Conservation (phyloP, 768 basidiomycete species). For the Lentinula sp. region DNA sequence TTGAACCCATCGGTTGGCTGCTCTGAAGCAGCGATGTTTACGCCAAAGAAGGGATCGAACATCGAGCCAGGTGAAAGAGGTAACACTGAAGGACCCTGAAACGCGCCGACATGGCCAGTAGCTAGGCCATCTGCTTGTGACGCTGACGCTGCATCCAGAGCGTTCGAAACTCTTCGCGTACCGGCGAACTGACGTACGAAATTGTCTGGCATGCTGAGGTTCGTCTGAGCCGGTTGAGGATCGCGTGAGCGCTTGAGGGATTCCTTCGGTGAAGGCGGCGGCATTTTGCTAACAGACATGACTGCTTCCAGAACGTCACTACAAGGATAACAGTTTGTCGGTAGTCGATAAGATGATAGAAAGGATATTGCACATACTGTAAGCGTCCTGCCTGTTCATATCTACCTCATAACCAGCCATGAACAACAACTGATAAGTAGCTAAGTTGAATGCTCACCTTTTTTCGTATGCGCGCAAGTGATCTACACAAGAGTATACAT, state of each 20-base stretch:
- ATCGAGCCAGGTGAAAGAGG: background rate
- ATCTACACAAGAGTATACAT: background rate
- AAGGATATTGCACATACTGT: background rate
- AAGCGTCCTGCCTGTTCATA: slow-evolving; percentile 2
- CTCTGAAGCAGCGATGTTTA: background rate
- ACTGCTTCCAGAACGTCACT: slow-evolving; percentile 3
- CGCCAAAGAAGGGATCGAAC: background rate
- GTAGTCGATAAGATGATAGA: background rate
- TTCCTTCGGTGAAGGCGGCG: background rate
- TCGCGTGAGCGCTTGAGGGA: slow-evolving; percentile 2
- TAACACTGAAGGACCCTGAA: background rate
- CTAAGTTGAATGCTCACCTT: background rate
- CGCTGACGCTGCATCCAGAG: background rate
- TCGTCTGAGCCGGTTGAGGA: background rate
- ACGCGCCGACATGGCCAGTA: background rate
- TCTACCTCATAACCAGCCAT: background rate
- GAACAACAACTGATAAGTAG: background rate
- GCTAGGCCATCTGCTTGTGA: background rate
- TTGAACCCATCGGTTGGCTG: background rate
- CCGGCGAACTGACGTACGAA: slow-evolving; percentile 2
- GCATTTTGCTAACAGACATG: slow-evolving; percentile 3
- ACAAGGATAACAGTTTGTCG: background rate
- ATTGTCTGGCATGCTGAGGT: background rate
- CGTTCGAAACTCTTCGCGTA: background rate
- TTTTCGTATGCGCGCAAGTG: background rate